Evolutionary conservation across 2,329 filamentous ascomycete genomes (phyloP).

Genomic region (Cladosporium cucumerinum): DNA sequence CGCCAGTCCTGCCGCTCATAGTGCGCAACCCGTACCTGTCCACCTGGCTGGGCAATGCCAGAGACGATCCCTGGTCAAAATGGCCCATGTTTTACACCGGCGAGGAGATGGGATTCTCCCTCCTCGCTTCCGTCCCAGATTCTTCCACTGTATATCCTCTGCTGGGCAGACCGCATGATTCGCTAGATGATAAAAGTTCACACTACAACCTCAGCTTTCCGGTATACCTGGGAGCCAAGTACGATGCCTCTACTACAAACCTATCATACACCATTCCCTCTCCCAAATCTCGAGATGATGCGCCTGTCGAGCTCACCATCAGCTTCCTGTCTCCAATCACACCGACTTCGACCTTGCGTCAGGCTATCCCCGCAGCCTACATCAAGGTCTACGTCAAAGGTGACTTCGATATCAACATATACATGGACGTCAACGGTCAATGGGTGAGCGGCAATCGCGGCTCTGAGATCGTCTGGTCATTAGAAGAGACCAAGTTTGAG

Average conservation of each 20-base stretch:
- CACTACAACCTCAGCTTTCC: conserved; percentile 57
- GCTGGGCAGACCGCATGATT: conserved; percentile 64
- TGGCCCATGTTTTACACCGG: conserved; percentile 89
- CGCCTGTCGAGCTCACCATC: conserved; percentile 54
- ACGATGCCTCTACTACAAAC: conserved; percentile 69
- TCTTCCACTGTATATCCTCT: conserved; percentile 61
- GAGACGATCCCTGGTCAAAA: conserved; percentile 71
- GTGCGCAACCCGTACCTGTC: conserved; percentile 52
- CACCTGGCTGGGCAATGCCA: conserved; percentile 60
- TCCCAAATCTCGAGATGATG: conserved; percentile 33
- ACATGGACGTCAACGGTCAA: conserved; percentile 54
- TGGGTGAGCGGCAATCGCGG: conserved; percentile 77
- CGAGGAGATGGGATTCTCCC: conserved; percentile 59
- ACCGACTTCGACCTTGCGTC: conserved; percentile 73
- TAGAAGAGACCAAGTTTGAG: conserved; percentile 45
- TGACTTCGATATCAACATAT: conserved; percentile 50
- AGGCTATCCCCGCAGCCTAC: conserved; percentile 80
- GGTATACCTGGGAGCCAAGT: conserved; percentile 58
- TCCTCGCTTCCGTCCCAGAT: conserved; percentile 60
- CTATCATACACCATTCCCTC: conserved; percentile 60
- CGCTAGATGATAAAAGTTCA: conserved; percentile 47
- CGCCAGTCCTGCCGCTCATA: conserved; percentile 50
- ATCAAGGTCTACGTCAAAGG: conserved; percentile 68
- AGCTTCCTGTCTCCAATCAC: conserved; percentile 77
- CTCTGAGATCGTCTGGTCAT: conserved; percentile 67